phyloP scores from a whole-genome alignment of 768 basidiomycete genomes.

The Postia placenta region DNA sequence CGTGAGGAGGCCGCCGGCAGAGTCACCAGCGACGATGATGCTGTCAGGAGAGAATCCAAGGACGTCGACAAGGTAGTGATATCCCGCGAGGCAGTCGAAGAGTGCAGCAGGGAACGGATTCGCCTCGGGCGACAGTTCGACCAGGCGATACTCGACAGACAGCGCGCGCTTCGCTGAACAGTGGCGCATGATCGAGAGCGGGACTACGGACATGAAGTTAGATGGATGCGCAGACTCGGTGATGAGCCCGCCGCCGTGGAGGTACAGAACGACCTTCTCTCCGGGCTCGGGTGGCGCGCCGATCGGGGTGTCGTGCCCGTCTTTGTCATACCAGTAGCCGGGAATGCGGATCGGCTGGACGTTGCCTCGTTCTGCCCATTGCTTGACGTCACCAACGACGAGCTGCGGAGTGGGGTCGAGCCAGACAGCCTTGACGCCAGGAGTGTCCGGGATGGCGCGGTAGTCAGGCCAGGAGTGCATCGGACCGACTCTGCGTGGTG shows the following conservation, averaged over 20 bases:
- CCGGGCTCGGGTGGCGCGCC: constrained; percentile 36
- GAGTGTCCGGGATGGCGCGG: not conserved
- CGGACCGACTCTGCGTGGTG: not conserved
- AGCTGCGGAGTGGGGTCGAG: constrained; percentile 9
- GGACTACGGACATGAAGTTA: not conserved
- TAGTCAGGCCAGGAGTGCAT: not conserved
- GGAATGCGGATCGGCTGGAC: constrained; percentile 13
- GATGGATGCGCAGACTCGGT: not conserved
- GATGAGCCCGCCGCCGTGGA: constrained; percentile 61
- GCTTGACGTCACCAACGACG: constrained; percentile 16
- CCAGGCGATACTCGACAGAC: constrained; percentile 44
- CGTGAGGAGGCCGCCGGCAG: constrained; percentile 48
- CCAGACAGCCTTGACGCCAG: constrained; percentile 9
- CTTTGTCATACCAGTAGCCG: constrained; percentile 20
- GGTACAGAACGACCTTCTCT: constrained; percentile 51
- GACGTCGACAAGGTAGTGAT: constrained; percentile 39
- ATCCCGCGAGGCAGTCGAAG: constrained; percentile 26
- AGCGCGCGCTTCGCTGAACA: constrained; percentile 26
- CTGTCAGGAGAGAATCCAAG: constrained; percentile 35
- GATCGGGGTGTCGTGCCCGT: constrained; percentile 10
- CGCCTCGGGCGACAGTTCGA: constrained; percentile 20
- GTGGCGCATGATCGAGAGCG: constrained; percentile 17
- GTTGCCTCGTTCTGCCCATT: constrained; percentile 8
- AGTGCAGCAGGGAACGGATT: constrained; percentile 45
- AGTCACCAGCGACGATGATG: constrained; percentile 46